Conservation (phyloP, 1,284 basidiomycete species). For the Malassezia pachydermatis region DNA sequence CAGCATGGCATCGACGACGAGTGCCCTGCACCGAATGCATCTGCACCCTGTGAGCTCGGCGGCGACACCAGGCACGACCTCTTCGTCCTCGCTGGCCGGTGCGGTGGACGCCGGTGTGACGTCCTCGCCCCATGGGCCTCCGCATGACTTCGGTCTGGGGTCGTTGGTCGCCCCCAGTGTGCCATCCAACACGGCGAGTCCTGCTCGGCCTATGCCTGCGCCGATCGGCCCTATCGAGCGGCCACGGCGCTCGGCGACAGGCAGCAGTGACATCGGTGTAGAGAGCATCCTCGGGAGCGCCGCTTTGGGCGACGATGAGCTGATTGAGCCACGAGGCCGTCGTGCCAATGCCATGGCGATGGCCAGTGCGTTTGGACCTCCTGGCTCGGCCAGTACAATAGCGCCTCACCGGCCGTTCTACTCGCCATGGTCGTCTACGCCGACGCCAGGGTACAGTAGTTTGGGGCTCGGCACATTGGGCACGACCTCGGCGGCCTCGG, state of each 20-base stretch:
- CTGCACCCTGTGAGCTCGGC: not conserved
- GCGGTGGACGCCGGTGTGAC: not conserved
- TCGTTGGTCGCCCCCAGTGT: not conserved
- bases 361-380: slow-evolving; percentile 18
- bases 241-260: slow-evolving; percentile 28
- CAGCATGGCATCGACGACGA: not conserved
- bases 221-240: slow-evolving; percentile 46
- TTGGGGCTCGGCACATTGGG: slow-evolving; percentile 17
- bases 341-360: slow-evolving; percentile 31
- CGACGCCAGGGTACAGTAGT: slow-evolving; percentile 15
- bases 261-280: slow-evolving; percentile 15
- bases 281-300: slow-evolving; percentile 46
- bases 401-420: too few relatives aligned
- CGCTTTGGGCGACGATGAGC: slow-evolving; percentile 45
- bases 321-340: slow-evolving; percentile 38
- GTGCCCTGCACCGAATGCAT: slow-evolving; percentile 7
- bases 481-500: slow-evolving; percentile 23
- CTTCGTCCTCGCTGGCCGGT: too few relatives aligned
- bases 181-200: not conserved
- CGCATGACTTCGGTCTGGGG: slow-evolving; percentile 5
- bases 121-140: not conserved
- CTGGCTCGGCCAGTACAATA: slow-evolving; percentile 24
- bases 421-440: slow-evolving; percentile 9
- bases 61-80: too few relatives aligned
- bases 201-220: slow-evolving; percentile 19